These are phyloP conservation scores for Russula abietina DNA, from an alignment of 768 basidiomycete genomes.

Conservation along the genomic window DNA sequence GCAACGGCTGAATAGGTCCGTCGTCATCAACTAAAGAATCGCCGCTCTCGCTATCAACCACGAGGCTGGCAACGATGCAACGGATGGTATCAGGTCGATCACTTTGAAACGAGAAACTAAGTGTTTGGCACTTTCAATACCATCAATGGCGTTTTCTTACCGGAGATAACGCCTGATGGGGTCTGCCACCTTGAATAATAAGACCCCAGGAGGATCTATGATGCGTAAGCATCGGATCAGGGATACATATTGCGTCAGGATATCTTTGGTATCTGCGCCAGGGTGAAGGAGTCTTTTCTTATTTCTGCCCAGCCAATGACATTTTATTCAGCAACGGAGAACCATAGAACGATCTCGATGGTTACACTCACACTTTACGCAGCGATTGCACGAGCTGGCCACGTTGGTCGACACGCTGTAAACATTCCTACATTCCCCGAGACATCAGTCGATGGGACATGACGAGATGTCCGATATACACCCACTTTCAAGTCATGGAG, in stretches of 20 bases:
- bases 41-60: conserved; percentile 76
- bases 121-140: not conserved
- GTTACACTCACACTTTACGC: conserved; percentile 61
- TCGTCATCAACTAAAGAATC: conserved; percentile 82
- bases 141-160: conserved; percentile 34
- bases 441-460: conserved; percentile 2
- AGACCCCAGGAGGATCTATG: conserved; percentile 87
- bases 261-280: conserved; percentile 89
- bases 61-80: conserved; percentile 85
- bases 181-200: conserved; percentile 90
- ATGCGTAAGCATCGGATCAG: conserved; percentile 88
- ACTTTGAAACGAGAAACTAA: conserved; percentile 29
- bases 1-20: conserved; percentile 69
- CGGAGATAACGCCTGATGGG: conserved; percentile 87
- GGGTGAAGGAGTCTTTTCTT: conserved; percentile 87
- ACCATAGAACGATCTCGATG: not conserved
- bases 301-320: conserved; percentile 45
- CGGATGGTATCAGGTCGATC: conserved; percentile 90
- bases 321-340: conserved; percentile 7
- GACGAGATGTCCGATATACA: not conserved
- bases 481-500: conserved; percentile 78
- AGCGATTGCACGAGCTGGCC: conserved; percentile 67
- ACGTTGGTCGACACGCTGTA: conserved; percentile 76
- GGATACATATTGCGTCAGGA: conserved; percentile 83
- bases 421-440: conserved; percentile 50